A percentile compares a stretch with the other conserved stretches of the same genome.
Evolutionary conservation across 2,329 filamentous ascomycete genomes (phyloP).

Genomic region (Plectosphaerella sp.): DNA sequence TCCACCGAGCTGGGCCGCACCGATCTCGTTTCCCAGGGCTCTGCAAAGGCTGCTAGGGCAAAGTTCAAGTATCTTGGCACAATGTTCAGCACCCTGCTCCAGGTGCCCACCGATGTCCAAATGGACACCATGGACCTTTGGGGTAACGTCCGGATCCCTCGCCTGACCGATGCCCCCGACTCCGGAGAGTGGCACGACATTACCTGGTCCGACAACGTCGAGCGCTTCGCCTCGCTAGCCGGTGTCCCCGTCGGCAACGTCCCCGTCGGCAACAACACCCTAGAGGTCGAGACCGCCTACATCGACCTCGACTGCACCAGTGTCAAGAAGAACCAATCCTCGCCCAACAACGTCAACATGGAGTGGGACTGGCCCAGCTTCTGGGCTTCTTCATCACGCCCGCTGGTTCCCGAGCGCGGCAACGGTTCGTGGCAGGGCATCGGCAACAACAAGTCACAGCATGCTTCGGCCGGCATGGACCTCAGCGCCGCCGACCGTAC

Average conservation of each 20-base stretch:
- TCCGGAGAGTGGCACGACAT: not conserved
- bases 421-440: constrained; percentile 4
- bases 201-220: not conserved
- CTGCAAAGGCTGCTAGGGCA: not conserved
- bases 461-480: too few species aligned
- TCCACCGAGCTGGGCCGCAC: not conserved
- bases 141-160: constrained; percentile 22
- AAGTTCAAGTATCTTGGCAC: not conserved
- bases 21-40: not conserved
- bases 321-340: not conserved
- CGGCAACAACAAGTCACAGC: not conserved
- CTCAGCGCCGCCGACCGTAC: not conserved
- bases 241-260: constrained; percentile 1
- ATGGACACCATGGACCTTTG: constrained; percentile 17
- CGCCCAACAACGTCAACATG: not conserved
- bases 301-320: constrained; percentile 3
- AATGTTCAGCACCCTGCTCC: constrained; percentile 13
- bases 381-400: not conserved
- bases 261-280: constrained; percentile 2
- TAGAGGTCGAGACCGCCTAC: constrained; percentile 5
- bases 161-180: not conserved
- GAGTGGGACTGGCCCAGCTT: not conserved
- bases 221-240: not conserved
- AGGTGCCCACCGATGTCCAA: constrained; percentile 14
- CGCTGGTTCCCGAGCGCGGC: not conserved